Conservation (phyloP, 2,329 filamentous ascomycete species). For the Bertia moriformis region DNA sequence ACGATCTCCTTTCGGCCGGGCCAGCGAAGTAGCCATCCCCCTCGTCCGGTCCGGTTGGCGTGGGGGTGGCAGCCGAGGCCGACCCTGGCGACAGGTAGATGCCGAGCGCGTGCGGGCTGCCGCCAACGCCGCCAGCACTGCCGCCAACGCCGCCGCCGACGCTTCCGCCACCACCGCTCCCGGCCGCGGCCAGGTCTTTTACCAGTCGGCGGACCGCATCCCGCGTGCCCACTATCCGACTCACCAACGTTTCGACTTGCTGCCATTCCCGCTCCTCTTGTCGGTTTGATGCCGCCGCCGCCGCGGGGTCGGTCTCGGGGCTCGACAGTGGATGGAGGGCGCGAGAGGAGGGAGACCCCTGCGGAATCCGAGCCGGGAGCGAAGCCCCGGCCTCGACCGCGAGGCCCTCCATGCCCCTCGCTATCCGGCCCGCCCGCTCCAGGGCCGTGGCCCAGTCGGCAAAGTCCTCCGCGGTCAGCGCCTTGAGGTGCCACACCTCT, state of each 20-base stretch:
- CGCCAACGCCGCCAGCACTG: too few species aligned
- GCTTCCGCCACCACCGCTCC: constrained; percentile 3
- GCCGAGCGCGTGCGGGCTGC: constrained; percentile 6
- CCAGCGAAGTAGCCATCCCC: constrained; percentile 37
- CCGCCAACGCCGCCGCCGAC: too few species aligned
- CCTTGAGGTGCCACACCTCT: constrained; percentile 88
- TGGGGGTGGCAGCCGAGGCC: constrained; percentile 14
- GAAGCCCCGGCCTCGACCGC: constrained; percentile 9
- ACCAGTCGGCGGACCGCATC: constrained; percentile 79
- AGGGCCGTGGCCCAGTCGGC: constrained; percentile 74
- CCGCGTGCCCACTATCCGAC: constrained; percentile 71
- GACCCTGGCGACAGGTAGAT: constrained; percentile 24
- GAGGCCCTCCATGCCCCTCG: constrained; percentile 32
- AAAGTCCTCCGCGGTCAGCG: constrained; percentile 72
- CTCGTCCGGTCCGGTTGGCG: constrained; percentile 32
- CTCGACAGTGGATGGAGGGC: too few species aligned
- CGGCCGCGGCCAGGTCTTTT: constrained; percentile 59
- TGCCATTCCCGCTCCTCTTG: constrained; percentile 74
- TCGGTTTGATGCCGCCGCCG: constrained; percentile 11
- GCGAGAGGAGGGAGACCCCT: too few species aligned
- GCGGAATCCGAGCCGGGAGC: constrained; percentile 3
- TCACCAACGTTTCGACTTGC: constrained; percentile 71
- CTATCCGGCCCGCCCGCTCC: constrained; percentile 62
- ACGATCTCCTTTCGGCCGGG: constrained; percentile 58
- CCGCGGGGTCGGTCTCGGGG: too few species aligned